These are phyloP conservation scores for Gastrodia elata DNA, from an alignment of 106 monocot species.

Conservation along the genomic window DNA sequence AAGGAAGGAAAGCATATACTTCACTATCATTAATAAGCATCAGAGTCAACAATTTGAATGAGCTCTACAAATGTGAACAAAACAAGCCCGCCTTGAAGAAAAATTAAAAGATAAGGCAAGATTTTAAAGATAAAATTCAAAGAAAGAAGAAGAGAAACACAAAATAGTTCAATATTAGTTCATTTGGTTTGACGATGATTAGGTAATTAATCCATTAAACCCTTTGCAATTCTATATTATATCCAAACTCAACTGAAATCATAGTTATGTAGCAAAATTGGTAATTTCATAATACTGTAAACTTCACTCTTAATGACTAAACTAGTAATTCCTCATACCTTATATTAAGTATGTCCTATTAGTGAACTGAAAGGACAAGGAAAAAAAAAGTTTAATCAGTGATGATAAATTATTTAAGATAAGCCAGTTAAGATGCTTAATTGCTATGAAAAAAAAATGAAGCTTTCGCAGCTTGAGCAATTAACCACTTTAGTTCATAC, in stretches of 20 bases:
- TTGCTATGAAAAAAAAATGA: too few relatives aligned
- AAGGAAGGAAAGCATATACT: not conserved
- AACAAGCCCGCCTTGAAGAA: not conserved
- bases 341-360: too few relatives aligned
- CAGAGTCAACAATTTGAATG: not conserved
- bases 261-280: too few relatives aligned
- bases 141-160: not conserved
- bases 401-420: too few relatives aligned
- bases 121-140: not conserved
- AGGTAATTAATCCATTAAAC: not conserved
- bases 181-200: not conserved
- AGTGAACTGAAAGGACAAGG: too few relatives aligned
- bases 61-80: not conserved
- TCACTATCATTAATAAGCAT: not conserved
- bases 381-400: too few relatives aligned
- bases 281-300: too few relatives aligned
- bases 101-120: not conserved
- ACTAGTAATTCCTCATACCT: too few relatives aligned
- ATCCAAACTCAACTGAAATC: not conserved
- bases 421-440: too few relatives aligned
- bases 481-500: too few relatives aligned
- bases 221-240: not conserved
- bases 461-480: too few relatives aligned
- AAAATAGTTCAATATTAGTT: not conserved
- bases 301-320: too few relatives aligned